Evolutionary conservation across 352 stramenopile species (phyloP).

Genomic region (Pythium volutum): DNA sequence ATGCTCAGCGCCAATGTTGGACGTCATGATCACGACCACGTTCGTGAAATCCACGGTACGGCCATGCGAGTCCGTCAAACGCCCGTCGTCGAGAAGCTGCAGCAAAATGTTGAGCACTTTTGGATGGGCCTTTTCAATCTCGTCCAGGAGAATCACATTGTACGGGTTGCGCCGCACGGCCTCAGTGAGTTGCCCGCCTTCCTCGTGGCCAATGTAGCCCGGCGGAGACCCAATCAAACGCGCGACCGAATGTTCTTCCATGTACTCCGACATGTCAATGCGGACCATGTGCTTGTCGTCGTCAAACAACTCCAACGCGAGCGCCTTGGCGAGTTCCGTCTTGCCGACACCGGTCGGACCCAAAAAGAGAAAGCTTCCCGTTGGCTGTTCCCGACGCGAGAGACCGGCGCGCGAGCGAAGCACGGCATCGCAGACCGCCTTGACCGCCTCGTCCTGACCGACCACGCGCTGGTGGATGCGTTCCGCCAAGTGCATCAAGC

Average conservation of each 20-base stretch:
- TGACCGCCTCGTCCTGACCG: constrained; percentile 92
- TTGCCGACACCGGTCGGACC: constrained; percentile 96
- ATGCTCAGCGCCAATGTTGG: constrained; percentile 93
- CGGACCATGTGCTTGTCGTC: constrained; percentile 94
- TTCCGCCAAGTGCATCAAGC: constrained; percentile 78
- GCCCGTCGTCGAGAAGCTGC: constrained; percentile 97
- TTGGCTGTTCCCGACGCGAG: constrained; percentile 81
- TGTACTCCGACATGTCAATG: constrained; percentile 99
- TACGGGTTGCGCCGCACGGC: constrained; percentile 95
- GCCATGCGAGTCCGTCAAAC: constrained; percentile 95
- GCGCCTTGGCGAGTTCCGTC: constrained; percentile 93
- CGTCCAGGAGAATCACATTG: constrained; percentile 96
- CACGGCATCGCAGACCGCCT: constrained; percentile 91
- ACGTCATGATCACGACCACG: constrained; percentile 97
- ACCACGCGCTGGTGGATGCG: constrained; percentile 91
- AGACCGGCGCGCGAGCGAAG: constrained; percentile 92
- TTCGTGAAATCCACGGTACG: constrained; percentile 97
- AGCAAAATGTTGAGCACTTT: constrained; percentile 96
- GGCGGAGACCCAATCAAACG: constrained; percentile 93
- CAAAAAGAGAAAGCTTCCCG: constrained; percentile 95
- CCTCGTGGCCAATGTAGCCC: constrained; percentile 95
- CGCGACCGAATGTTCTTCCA: constrained; percentile 94
- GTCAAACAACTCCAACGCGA: constrained; percentile 95
- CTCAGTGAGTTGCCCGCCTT: constrained; percentile 96
- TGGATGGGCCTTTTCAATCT: constrained; percentile 97